Evolutionary conservation across 2,329 filamentous ascomycete genomes (phyloP).

Genomic region (Fusarium secorum): DNA sequence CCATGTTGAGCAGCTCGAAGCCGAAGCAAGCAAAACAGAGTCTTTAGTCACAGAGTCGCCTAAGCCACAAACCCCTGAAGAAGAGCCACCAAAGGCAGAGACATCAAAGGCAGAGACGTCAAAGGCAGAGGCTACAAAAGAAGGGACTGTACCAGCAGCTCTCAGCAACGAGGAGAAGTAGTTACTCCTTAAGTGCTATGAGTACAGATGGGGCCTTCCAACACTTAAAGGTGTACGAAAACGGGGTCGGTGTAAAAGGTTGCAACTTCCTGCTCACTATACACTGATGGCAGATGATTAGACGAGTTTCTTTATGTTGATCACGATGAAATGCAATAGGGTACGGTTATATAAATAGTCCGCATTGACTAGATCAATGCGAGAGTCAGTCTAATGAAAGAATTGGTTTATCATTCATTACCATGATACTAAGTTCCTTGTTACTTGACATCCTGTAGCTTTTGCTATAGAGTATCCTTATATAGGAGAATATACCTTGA

Average conservation of each 20-base stretch:
- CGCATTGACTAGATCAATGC: not conserved
- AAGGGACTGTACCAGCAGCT: not conserved
- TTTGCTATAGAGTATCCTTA: not conserved
- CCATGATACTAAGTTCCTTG: not conserved
- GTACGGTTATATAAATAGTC: slow-evolving; percentile 8
- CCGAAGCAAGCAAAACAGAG: not conserved
- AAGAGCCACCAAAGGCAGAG: not conserved
- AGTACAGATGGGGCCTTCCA: not conserved
- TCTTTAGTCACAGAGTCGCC: not conserved
- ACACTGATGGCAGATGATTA: slow-evolving; percentile 19
- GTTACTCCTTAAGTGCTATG: not conserved
- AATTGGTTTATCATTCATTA: not conserved
- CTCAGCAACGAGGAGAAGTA: slow-evolving; percentile 7
- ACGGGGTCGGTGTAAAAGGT: not conserved
- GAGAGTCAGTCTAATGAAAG: slow-evolving; percentile 1
- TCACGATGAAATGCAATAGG: slow-evolving; percentile 18
- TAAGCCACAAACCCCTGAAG: not conserved
- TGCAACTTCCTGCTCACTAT: slow-evolving; percentile 3
- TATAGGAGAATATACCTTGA: not conserved
- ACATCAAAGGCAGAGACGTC: not conserved
- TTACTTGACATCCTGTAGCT: not conserved
- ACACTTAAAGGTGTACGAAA: not conserved
- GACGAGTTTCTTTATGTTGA: slow-evolving; percentile 32
- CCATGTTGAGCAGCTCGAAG: not conserved
- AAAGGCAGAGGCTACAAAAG: not conserved